Evolutionary conservation across 345 rosid genomes (phyloP), one percentile per base, ranked within the genome.

Genomic region (Eucalyptus urophylla): DNA sequence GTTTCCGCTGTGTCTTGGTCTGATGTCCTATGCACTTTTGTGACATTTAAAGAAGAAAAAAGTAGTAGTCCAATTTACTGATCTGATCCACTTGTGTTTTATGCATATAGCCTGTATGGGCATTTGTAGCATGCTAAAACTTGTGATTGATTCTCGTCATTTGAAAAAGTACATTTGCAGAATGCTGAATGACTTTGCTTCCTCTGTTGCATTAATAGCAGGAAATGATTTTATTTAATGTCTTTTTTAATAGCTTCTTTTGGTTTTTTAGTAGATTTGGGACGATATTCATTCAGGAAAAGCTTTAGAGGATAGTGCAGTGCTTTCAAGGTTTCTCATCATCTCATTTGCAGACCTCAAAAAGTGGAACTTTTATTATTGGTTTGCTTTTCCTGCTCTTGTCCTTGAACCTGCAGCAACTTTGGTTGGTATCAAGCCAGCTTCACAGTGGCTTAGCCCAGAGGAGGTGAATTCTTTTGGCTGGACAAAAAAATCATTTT

Each of bases 311-410:
- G 96, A 98, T 86, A 87, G 93, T 93, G 92, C 95, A 19, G 72
- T 91, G 47, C 91, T 97, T 67, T 94, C 96, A 47, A 94, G 98
- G 93, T 95, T 98, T 91, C 94, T 97, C n/a, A 92, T 97, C 88
- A 95, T 98, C 90, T 97, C 99, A 6, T 98, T 94, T 56, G 99
- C 98, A 0, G 99, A 98, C 94, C 92, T 97, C 86, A 96, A 98
- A 76, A 97, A 95, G 86, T 96, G 99, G 99, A 96, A 90, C 89
- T 98, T 98, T 88, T 94, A 94, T 89, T 98, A 96, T 90, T 94
- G 98, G 96, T 93, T 98, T 94, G 98, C 99, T 29, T 98, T 98
- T 86, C 98, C 98, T 88, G 98, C 96, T 51, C 93, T 98, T 88
- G 95, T 92, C 86, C 96, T 97, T 89, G 95, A 95, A 92, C 99